Evolutionary conservation across 768 basidiomycete genomes (phyloP), one percentile per base, ranked within the genome.

Genomic region (Asterophora parasitica): DNA sequence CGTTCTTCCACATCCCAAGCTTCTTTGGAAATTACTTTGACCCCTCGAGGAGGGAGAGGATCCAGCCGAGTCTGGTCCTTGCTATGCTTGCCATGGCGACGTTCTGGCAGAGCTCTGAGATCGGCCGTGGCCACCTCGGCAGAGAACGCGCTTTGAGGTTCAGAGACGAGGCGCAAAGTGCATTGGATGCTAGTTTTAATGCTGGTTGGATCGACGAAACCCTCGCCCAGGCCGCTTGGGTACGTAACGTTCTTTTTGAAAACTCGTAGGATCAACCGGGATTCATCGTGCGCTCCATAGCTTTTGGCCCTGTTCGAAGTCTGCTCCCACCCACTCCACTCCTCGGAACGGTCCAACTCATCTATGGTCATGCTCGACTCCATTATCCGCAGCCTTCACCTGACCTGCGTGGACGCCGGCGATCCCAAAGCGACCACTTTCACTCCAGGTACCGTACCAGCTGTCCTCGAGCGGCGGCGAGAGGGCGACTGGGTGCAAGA

Each of bases 211-310:
- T 89, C 11, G 85, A 89, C 53, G 81, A 85, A 57, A 79, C 77
- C 27, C 73, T 88, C 6, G 84, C 81, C 10, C 83, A 89, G 64
- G 83, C 85, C 31, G 82, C 84, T 46, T 89, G 83, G 83, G 86
- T 87, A 61, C 55, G 77, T 53, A 26, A 34, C 42, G 77, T 53
- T 23, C 34, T 43, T 16, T n/a, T n/a, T n/a, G n/a, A n/a, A n/a
- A n/a, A n/a, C n/a, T n/a, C n/a, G n/a, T n/a, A n/a, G n/a, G n/a
- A n/a, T n/a, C n/a, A n/a, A n/a, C n/a, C n/a, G n/a, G n/a, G n/a
- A n/a, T n/a, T 15, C 34, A 30, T 46, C 40, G 27, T 15, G n/a
- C n/a, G 13, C 4, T 34, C 16, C 6, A 28, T 42, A 88, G 86
- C 63, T 90, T 30, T 63, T 89, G 33, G 77, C 86, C 9, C 65